Base-by-base conservation (phyloP, 1,139 yeast species). In the Blastobotrys ciferrii region DNA sequence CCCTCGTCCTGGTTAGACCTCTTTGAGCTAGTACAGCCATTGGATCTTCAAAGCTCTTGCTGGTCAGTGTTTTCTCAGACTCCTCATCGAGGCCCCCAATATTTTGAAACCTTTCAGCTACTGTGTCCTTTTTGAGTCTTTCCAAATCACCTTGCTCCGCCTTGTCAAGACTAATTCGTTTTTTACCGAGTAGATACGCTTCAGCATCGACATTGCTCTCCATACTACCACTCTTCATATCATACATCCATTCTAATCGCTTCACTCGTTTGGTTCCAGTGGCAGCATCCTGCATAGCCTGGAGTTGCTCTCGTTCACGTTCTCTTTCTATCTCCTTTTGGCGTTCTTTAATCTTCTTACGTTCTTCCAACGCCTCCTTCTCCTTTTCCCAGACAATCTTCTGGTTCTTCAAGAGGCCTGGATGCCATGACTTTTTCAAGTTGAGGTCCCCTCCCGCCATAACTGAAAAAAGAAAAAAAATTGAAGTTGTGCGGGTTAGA, bases 361-460 rank as follows among this genome's bases (percentile, higher is more conserved):
- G 78, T 61, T 88, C 95, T 28, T 79, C 78, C 7, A 88, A 70
- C 18, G 87, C 82, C 46, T 83, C 84, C 61, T 88, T 91, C 62
- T 92, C 98, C 50, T 74, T 76, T 58, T 82, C 76, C 95, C 95
- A 86, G 31, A 91, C 92, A 62, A 83, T 85, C 58, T 82, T 84
- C 68, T 85, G 91, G 72, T 92, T 92, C 67, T 86, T 86, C 59
- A 86, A 73, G 45, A 87, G 73, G 38, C 87, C 91, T 2, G 98
- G 97, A 65, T 91, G 89, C 98, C 98, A 92, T 52, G 98, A 91
- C 66, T 92, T 92, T 68, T 91, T 85, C 51, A 89, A 68, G 64
- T 91, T 91, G 55, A 91, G 73, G 67, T 91, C 96, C 5, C 94
- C 89, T 11, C 47, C 47, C 23, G 35, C 48, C 50, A 47, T 47